Evolutionary conservation across 1,284 basidiomycete genomes (phyloP).

Genomic region (Sphagnurus paluster): DNA sequence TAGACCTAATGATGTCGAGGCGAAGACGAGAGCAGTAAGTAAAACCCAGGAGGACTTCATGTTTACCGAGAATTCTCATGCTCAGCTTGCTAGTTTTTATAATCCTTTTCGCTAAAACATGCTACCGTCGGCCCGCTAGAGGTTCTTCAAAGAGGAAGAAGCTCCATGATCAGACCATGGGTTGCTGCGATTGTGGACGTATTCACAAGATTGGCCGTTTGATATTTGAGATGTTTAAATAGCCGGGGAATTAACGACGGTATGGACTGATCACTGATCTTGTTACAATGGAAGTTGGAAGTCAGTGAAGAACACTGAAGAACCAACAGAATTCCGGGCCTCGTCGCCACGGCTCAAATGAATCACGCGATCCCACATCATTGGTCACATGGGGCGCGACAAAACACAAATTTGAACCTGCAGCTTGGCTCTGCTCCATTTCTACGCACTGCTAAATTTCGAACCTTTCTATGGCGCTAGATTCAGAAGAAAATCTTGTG

Average conservation of each 20-base stretch:
- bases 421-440: no score
- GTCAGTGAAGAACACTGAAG: neutral
- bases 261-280: no score
- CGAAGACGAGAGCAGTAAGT: conserved; percentile 12
- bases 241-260: no score
- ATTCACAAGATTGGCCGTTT: no score
- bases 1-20: conserved; percentile 25
- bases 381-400: conserved; percentile 10
- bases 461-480: conserved; percentile 19
- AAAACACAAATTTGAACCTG: neutral
- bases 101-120: neutral
- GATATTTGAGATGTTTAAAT: no score
- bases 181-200: no score
- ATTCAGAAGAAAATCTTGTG: conserved; percentile 32
- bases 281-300: neutral
- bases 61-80: neutral
- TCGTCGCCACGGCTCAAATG: neutral
- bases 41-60: conserved; percentile 5
- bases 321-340: neutral
- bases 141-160: no score
- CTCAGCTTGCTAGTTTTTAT: neutral
- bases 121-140: conserved; percentile 16
- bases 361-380: conserved; percentile 17
- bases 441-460: neutral
- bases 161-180: no score